A percentile compares a stretch with the other conserved stretches of the same genome.
Evolutionary conservation across 225 moss, liverwort and hornwort species (phyloP).

Genomic region (Pseudoscleropodium purum): DNA sequence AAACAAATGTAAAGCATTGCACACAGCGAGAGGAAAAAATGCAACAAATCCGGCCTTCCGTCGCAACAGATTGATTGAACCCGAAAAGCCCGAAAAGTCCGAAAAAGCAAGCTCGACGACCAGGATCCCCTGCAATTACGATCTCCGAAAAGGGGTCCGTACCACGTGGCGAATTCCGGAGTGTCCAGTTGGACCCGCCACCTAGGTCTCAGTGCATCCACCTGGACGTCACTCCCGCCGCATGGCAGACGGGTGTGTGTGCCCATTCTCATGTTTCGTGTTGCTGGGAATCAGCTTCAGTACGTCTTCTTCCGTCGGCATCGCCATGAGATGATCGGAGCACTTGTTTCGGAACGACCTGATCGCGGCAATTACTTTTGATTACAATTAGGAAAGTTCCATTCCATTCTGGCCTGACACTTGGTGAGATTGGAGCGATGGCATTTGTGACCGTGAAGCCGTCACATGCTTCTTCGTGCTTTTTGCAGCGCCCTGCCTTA

Average conservation of each 20-base stretch:
- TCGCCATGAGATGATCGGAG: conserved; percentile 21
- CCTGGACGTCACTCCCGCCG: not conserved
- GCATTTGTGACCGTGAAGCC: conserved; percentile 33
- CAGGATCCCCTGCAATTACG: not conserved
- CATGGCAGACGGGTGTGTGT: not conserved
- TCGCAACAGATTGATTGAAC: too few species aligned
- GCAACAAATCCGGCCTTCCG: not conserved
- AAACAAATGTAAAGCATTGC: not conserved
- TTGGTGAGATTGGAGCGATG: conserved; percentile 7
- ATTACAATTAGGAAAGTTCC: not conserved
- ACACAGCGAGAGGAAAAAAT: not conserved
- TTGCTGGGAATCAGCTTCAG: not conserved
- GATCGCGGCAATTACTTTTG: not conserved
- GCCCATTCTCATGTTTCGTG: not conserved
- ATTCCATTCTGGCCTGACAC: not conserved
- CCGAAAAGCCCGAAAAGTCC: not conserved
- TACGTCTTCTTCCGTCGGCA: not conserved
- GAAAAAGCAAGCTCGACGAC: not conserved
- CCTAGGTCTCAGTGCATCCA: not conserved
- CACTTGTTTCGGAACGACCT: not conserved
- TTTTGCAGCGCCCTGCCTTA: conserved; percentile 18
- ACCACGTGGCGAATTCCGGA: not conserved
- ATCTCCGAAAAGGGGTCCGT: not conserved
- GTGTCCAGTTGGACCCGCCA: conserved; percentile 4
- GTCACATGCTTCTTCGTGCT: conserved; percentile 2